Base-by-base conservation (phyloP, 1,284 basidiomycete genomes). In the Singerocomus rubriflavus region DNA sequence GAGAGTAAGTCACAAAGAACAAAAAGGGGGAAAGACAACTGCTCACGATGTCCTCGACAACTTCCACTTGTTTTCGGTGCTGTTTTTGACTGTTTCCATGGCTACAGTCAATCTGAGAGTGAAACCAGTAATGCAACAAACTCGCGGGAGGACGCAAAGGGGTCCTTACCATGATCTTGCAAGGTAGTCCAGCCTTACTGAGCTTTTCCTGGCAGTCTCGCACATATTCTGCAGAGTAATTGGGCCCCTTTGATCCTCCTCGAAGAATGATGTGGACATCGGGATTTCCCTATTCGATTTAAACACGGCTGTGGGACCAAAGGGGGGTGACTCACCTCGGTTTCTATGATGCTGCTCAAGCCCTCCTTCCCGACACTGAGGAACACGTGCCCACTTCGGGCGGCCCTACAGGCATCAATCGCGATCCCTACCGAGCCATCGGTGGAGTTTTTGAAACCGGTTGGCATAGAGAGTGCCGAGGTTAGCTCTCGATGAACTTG, bases 61-160 rank as follows among this genome's bases (percentile, higher is more conserved):
- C 92, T 57, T 89, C 88, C 9, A 85, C 75, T 70, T 96, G 93
- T 59, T 85, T 90, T 46, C 78, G 72, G 71, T 94, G 88, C 67
- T 95, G 87, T 70, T 95, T 96, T 50, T 80, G 82, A 63, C 89
- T 92, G 73, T 97, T 97, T 52, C 93, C 93, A 64, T 93, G 96
- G 60, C 91, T 95, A 80, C 95, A 98, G 70, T 98, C 94, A 61
- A 95, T 84, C 90, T 93, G 57, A 17, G 35, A 7, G 7, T 16
- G 9, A 42, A 34, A 34, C 34, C 38, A 48, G 27, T 39, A 51
- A 39, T 27, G 17, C 39, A 46, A 42, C n/a, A 17, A 43, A 12
- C 30, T 37, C 32, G 34, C 9, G 14, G 6, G 21, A 45, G 25
- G 35, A 46, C 17, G 16, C 13, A 29, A 40, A 25, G 26, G 12